Evolutionary conservation across 2,329 filamentous ascomycete genomes (phyloP), one percentile per base, ranked within the genome.

Genomic region (Exophiala phaeomuriformis): DNA sequence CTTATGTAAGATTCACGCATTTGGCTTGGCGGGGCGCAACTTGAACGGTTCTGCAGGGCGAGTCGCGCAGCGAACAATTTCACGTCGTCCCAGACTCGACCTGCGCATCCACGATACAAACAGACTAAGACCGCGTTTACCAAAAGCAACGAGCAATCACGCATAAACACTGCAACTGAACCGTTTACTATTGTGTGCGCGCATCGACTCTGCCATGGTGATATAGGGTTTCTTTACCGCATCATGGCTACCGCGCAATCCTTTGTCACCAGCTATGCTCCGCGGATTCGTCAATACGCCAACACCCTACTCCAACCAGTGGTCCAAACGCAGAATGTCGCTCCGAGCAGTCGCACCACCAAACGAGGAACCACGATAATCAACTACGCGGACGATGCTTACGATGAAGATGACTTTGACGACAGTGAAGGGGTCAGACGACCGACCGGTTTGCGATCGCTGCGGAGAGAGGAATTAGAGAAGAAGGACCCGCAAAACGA

Each of bases 381-480:
- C 72, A 98, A 96, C 73, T 98, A 98, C 67, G 91, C 93, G 28
- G 93, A 98, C 68, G 91, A 97, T 68, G 90, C 90, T 44, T 95
- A 85, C 66, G 91, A 96, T 61, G 90, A 84, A 57, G 75, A 77
- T 37, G 75, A 91, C 65, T 77, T 76, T 60, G 75, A 76, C 36
- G 75, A 77, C 36, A 75, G 88, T 59, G 84, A 91, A 59, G 84
- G 85, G 1, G 86, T 79, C 28, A 75, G 83, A 58, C 75, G 81
- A 53, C 81, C 88, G 8, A 94, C 90, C 0, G 90, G 90, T 3
- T 69, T 96, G 69, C 84, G 90, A 63, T 96, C 86, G 65, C 71
- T 90, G 65, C 82, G 89, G 64, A 83, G 86, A 63, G 86, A 90
- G 64, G 89, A 95, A 61, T 77, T 77, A 54, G 77, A 81, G 55